phyloP scores from a whole-genome alignment of 306 rosid species.

The Styphnolobium japonicum region DNA sequence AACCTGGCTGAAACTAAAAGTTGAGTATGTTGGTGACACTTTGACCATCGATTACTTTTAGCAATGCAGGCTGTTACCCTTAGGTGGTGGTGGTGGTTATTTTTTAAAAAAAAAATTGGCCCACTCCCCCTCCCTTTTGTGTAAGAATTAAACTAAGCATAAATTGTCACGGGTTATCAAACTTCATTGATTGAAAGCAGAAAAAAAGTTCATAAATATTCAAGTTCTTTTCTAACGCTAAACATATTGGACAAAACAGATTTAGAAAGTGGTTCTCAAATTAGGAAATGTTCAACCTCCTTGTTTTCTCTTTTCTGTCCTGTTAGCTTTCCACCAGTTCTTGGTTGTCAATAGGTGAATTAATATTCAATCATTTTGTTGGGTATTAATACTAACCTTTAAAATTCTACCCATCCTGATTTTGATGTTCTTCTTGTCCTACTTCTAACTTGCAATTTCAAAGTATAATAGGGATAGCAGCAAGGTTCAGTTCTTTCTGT shows the following conservation, averaged over 20 bases:
- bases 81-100: background rate
- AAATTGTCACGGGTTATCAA: background rate
- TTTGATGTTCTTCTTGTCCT: background rate
- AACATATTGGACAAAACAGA: background rate
- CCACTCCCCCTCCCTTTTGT: no score
- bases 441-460: background rate
- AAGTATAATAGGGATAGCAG: background rate
- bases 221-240: background rate
- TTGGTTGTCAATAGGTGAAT: background rate
- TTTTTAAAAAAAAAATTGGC: no score
- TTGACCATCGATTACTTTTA: background rate
- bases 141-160: background rate
- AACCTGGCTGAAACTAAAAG: background rate
- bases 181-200: background rate
- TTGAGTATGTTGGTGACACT: background rate
- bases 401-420: no score
- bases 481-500: background rate
- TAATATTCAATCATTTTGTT: no score
- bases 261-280: background rate
- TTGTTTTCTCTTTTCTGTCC: background rate
- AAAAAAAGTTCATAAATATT: background rate
- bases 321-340: background rate
- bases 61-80: background rate
- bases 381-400: background rate
- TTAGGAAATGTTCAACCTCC: background rate